Conservation (phyloP, 345 rosid species). For the Dimocarpus longan region DNA sequence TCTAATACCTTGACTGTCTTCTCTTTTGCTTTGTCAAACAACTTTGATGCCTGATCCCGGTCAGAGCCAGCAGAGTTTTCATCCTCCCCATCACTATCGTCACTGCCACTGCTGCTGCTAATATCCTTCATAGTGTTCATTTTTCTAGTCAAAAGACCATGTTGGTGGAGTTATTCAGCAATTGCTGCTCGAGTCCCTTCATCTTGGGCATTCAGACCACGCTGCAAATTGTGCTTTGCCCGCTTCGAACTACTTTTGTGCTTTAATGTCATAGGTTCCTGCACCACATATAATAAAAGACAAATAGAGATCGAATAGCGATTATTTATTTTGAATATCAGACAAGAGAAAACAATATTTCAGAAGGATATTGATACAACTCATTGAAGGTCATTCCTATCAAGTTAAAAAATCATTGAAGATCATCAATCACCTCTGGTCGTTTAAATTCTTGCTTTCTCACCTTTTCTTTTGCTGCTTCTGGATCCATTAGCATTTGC, state of each 20-base stretch:
- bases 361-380: neutral
- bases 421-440: conserved; percentile 63
- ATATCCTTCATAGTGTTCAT: conserved; percentile 70
- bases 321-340: neutral
- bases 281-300: conserved; percentile 20
- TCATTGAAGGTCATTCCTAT: neutral
- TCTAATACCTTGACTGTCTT: conserved; percentile 66
- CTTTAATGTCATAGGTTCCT: conserved; percentile 83
- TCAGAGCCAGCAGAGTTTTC: conserved; percentile 38
- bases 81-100: conserved; percentile 62
- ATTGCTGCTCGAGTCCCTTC: conserved; percentile 85
- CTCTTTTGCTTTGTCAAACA: conserved; percentile 68
- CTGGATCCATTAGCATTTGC: conserved; percentile 70
- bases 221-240: conserved; percentile 69
- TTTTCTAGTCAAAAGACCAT: conserved; percentile 81
- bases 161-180: conserved; percentile 77
- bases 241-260: conserved; percentile 85
- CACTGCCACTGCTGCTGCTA: conserved; percentile 71
- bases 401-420: neutral
- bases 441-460: conserved; percentile 73
- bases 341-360: neutral
- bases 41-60: conserved; percentile 52
- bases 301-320: neutral
- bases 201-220: conserved; percentile 73
- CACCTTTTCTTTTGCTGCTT: conserved; percentile 79